Evolutionary conservation across 192 early-diverging fungal species (phyloP), one percentile per base, ranked within the genome.

Genomic region (Podila epicladia): DNA sequence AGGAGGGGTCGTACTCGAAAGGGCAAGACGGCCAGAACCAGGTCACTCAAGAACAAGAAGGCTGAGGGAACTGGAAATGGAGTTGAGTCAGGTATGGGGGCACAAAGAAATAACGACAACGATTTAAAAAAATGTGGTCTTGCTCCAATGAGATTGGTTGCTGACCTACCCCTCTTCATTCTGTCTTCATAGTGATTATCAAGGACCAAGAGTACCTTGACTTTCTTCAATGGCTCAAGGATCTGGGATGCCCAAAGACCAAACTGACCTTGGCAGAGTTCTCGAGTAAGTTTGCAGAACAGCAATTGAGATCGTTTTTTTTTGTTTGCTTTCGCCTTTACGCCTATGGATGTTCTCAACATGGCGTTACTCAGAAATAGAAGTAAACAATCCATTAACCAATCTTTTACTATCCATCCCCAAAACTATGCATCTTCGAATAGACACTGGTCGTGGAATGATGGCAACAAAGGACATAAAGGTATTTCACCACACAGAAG

Each of bases 371-470:
- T 45, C 41, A 15, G 41, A 45, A 45, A 45, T 45, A 45, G 15
- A 37, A 37, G 35, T 37, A 9, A 37, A 37, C 4, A 37, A 37
- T 37, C 35, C 35, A 2, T 15, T 45, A 45, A 45, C 41, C 41
- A 45, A 4, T 0, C 12, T 45, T 45, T 45, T 15, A 13, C 15
- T 45, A 15, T 11, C 13, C 41, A 17, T 45, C 11, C 9, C 38
- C 9, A 9, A 41, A 41, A 41, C 9, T 65, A 2, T 45, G 35
- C 48, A 4, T 9, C 28, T 20, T 65, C 29, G 2, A 24, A n/a
- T 72, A 89, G 88, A 85, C 29, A 89, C 83, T 57, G 88, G 88
- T 65, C 83, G 88, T 78, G 88, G 87, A 75, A 83, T 90, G 85
- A 90, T 90, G 89, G 89, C 89, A 13, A 88, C 84, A 12, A 76